Base-by-base conservation (phyloP, 1,284 basidiomycete genomes). In the Spongiforma sp. region DNA sequence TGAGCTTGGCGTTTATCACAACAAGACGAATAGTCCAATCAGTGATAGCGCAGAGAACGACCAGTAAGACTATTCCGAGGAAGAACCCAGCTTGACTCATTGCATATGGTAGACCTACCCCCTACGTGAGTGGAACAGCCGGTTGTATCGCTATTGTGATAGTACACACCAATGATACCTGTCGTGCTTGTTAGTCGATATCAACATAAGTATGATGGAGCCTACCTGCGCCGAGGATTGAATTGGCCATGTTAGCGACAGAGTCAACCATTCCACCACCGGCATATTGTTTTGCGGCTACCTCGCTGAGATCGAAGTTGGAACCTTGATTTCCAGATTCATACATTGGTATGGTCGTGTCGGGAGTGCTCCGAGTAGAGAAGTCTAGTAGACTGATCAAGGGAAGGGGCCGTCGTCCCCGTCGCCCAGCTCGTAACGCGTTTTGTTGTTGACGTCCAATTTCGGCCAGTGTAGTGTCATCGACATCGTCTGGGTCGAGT, bases 1-100 rank as follows among this genome's bases (percentile, higher is more conserved):
- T 95, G 64, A 99, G 83, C 81, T 99, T 99, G 37, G 96, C 96
- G 75, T 99, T 99, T 69, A 96, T 79, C 43, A 96, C 92, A 61
- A 99, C 97, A 37, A 99, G 86, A 17, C 96, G 90, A 65, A 99
- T 99, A 5, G 98, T 99, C 97, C 97, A 99, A 79, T 99, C 96
- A 15, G 97, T 99, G 46, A 98, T 86, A 30, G 80, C 85, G 53
- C 94, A 96, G 17, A 99, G 83, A 10, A 89, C 78, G 28, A 96
- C 81, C 19, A 99, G 85, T 3, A 99, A 85, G 12, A 91, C 60
- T 17, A 98, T 79, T 9, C 98, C 98, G 1, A 88, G 89, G 65
- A 98, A 85, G 79, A 98, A 96, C 3, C 96, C 96, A 30, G 96
- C 95, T 82, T 97, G 93, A 69, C 90, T 89, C 64, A 98, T 81